Evolutionary conservation across 2,329 filamentous ascomycete genomes (phyloP).

Genomic region (Volutella citrinella): DNA sequence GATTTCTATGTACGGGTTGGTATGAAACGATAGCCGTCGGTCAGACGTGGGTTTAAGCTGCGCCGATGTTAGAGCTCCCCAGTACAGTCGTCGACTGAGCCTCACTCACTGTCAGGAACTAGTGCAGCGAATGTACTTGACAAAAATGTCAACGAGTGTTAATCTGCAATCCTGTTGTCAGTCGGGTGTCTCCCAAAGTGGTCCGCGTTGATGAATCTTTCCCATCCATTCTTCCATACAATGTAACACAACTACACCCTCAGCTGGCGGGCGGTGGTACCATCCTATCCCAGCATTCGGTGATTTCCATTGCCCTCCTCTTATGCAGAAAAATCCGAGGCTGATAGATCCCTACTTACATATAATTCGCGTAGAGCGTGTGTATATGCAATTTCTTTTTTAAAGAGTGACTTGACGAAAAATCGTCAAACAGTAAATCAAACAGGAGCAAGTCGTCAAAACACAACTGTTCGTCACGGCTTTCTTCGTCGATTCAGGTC

Average conservation of each 20-base stretch:
- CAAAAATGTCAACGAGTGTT: constrained; percentile 53
- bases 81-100: background rate
- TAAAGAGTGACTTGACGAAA: constrained; percentile 48
- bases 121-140: constrained; percentile 59
- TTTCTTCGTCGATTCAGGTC: constrained; percentile 15
- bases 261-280: too few species aligned
- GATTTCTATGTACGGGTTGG: constrained; percentile 16
- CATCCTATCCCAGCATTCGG: background rate
- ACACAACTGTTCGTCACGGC: constrained; percentile 19
- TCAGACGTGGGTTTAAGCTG: constrained; percentile 19
- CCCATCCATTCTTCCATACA: background rate
- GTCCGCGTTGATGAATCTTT: too few species aligned
- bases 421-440: constrained; percentile 36
- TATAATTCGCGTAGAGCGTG: constrained; percentile 28
- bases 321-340: too few species aligned
- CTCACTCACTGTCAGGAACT: constrained; percentile 45
- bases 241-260: too few species aligned
- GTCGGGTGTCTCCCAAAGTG: constrained; percentile 1
- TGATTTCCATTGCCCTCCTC: too few species aligned
- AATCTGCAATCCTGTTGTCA: constrained; percentile 20
- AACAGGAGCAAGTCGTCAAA: constrained; percentile 27
- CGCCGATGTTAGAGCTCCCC: constrained; percentile 7
- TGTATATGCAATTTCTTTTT: constrained; percentile 28
- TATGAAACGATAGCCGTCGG: constrained; percentile 17
- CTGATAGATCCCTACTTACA: constrained; percentile 26